Evolutionary conservation across 139 green algal species (phyloP), one percentile per base, ranked within the genome.

Genomic region (Auxenochlorella pyrenoidosa): DNA sequence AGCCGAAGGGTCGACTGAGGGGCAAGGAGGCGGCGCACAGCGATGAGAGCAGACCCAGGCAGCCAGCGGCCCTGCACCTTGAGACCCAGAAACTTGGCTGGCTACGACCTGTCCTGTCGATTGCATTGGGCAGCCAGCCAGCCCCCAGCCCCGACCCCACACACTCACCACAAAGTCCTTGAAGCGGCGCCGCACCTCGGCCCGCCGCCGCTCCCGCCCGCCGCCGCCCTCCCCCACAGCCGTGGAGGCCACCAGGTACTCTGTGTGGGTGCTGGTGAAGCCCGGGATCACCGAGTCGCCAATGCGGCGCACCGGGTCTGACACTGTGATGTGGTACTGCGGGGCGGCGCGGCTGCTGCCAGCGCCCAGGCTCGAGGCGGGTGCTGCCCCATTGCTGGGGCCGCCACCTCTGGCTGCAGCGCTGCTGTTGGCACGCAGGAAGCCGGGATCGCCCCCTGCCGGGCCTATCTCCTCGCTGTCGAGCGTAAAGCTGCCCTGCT

Each of bases 121-220:
- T n/a, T n/a, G n/a, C n/a, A n/a, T n/a, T n/a, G n/a, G n/a, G n/a
- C n/a, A n/a, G n/a, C n/a, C n/a, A n/a, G n/a, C n/a, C n/a, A n/a
- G n/a, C n/a, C n/a, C n/a, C n/a, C n/a, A n/a, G n/a, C n/a, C n/a
- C n/a, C n/a, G n/a, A n/a, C n/a, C n/a, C 54, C 65, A 2, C 34
- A 12, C 5, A 82, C 93, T 88, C 86, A 96, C 94, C 84, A 97
- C 96, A 93, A 97, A 98, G 82, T 98, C 95, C 19, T 86, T 90
- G 90, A 97, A 98, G 19, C 96, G 86, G 0, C 95, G 89, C n/a
- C 93, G 87, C n/a, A 98, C 95, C 75, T 86, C 90, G 26, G 97
- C 92, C 24, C 95, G 89, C 83, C 96, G 96, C 6, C 92, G 87
- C 15, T 95, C 89, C 88, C 95, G 87, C 15, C 96, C 89, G 88